A percentile compares a stretch with the other conserved stretches of the same genome.
These are phyloP conservation scores for Apostasia ramifera DNA, from an alignment of 106 monocot genomes.

Conservation along the genomic window DNA sequence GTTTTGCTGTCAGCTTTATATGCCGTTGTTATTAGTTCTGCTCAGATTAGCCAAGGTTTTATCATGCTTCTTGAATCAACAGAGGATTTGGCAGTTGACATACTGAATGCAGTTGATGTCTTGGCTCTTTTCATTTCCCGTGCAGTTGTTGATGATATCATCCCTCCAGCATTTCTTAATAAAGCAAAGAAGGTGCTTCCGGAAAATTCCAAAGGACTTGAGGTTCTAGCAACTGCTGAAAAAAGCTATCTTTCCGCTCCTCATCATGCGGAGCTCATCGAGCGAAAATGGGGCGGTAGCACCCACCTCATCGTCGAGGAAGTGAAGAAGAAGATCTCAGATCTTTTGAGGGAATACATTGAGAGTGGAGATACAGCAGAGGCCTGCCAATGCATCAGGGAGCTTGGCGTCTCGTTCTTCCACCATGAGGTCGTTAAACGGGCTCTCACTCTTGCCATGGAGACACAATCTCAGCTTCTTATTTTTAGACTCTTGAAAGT, in stretches of 20 bases:
- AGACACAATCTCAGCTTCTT: constrained; percentile 39
- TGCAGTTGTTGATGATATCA: constrained; percentile 90
- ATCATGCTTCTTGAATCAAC: constrained; percentile 68
- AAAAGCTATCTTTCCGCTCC: constrained; percentile 96
- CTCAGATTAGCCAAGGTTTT: constrained; percentile 74
- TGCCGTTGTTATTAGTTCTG: constrained; percentile 57
- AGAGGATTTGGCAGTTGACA: constrained; percentile 88
- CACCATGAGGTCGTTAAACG: constrained; percentile 97
- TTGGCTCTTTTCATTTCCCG: constrained; percentile 92
- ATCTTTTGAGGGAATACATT: constrained; percentile 68
- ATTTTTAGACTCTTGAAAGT: constrained; percentile 65
- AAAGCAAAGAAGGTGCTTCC: constrained; percentile 39
- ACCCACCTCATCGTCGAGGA: constrained; percentile 89
- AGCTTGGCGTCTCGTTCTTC: constrained; percentile 78
- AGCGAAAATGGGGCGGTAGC: constrained; percentile 84
- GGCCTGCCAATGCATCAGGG: constrained; percentile 88
- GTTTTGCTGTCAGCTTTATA: constrained; percentile 84
- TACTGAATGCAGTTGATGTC: constrained; percentile 77
- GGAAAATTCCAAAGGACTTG: constrained; percentile 51
- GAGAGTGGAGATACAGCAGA: constrained; percentile 70
- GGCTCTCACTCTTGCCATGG: constrained; percentile 75
- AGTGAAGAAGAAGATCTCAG: constrained; percentile 74
- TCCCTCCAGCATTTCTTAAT: constrained; percentile 76
- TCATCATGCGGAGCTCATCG: constrained; percentile 90
- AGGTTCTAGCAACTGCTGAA: constrained; percentile 74